Conservation (phyloP, 177 flowering plant species). For the Vitis hybrid region DNA sequence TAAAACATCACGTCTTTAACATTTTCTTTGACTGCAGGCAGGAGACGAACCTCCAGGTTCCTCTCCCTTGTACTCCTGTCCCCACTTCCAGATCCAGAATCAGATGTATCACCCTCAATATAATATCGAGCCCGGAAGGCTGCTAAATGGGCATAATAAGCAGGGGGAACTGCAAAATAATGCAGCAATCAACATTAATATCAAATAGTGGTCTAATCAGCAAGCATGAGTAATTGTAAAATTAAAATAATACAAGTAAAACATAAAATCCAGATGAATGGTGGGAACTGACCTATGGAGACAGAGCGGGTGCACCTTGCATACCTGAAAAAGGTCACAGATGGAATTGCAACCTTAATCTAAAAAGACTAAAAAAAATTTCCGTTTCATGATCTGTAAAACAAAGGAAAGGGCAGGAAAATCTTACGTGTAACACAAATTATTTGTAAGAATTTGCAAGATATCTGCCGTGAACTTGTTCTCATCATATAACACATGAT, state of each 20-base stretch:
- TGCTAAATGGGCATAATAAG: slow-evolving; percentile 77
- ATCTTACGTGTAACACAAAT: slow-evolving; percentile 76
- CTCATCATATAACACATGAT: slow-evolving; percentile 83
- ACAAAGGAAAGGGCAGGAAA: background rate
- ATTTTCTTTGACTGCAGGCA: slow-evolving; percentile 55
- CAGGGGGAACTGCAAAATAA: slow-evolving; percentile 76
- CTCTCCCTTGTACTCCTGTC: slow-evolving; percentile 17
- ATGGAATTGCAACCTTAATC: background rate
- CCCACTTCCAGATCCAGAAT: slow-evolving; percentile 31
- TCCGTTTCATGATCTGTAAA: background rate
- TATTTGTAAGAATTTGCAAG: slow-evolving; percentile 64
- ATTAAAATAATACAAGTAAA: background rate
- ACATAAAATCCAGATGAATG: too few species aligned
- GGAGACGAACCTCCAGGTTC: slow-evolving; percentile 15
- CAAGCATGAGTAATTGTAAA: too few species aligned
- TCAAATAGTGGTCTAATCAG: background rate
- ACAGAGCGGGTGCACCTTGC: slow-evolving; percentile 88
- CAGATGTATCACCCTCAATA: slow-evolving; percentile 47
- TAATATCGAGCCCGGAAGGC: slow-evolving; percentile 80
- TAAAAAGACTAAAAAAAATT: background rate
- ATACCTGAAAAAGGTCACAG: slow-evolving; percentile 42
- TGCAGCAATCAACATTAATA: background rate
- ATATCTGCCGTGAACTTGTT: slow-evolving; percentile 62
- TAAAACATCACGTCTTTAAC: slow-evolving; percentile 83
- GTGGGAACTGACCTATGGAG: slow-evolving; percentile 57